These are phyloP conservation scores for Camellia sinensis DNA, from an alignment of 148 eudicot genomes.

Conservation along the genomic window DNA sequence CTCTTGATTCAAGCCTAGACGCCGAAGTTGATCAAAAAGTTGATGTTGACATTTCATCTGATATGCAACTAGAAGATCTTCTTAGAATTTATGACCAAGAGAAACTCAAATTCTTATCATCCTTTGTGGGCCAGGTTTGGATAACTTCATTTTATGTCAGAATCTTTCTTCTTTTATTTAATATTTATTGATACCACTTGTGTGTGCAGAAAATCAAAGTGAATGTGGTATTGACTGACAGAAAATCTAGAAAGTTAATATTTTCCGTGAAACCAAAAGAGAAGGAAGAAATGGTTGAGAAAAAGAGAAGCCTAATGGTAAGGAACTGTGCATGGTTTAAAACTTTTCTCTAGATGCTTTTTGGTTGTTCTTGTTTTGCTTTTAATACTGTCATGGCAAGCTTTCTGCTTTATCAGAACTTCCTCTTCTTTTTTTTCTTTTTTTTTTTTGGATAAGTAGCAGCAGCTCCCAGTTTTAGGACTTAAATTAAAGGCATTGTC, in stretches of 20 bases:
- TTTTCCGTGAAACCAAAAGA: constrained; percentile 77
- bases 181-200: constrained; percentile 1
- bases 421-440: neutral
- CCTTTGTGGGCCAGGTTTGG: constrained; percentile 92
- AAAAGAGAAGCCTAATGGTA: constrained; percentile 86
- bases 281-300: constrained; percentile 67
- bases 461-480: neutral
- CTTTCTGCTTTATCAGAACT: neutral
- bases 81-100: constrained; percentile 73
- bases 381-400: neutral
- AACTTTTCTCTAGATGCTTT: neutral
- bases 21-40: constrained; percentile 29
- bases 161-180: neutral
- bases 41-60: constrained; percentile 48
- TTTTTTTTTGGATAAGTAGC: neutral
- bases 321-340: constrained; percentile 10
- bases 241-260: constrained; percentile 66
- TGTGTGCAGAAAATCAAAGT: constrained; percentile 66
- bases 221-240: constrained; percentile 65
- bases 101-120: constrained; percentile 76
- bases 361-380: constrained; percentile 3
- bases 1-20: constrained; percentile 33
- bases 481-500: neutral
- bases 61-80: constrained; percentile 83
- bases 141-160: constrained; percentile 7